Evolutionary conservation across 2,329 filamentous ascomycete genomes (phyloP), one percentile per base, ranked within the genome.

Genomic region (Aureobasidium sp.): DNA sequence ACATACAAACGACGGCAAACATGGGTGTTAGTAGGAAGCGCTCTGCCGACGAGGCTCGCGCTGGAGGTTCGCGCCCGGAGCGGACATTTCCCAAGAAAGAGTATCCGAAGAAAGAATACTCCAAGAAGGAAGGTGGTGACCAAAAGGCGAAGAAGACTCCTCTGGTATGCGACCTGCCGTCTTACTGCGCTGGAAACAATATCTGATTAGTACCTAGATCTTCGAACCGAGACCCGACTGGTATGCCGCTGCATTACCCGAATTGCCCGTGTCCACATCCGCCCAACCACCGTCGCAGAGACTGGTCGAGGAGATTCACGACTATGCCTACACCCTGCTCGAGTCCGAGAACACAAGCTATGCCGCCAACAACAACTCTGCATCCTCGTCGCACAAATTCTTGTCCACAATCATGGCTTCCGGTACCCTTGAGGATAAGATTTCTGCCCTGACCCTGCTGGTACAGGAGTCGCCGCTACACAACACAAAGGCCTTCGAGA

Each of bases 401-500:
- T 87, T 97, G 81, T 90, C 92, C 1, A 96, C 91, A 20, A 97
- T 99, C 73, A 97, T 97, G 90, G 81, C 91, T 11, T 95, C 92
- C 1, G 94, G 94, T 80, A 99, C 95, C 11, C 84, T 97, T 68
- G 95, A 91, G 62, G 94, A 99, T 74, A 97, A 97, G 74, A 88
- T 97, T 47, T 99, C 94, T 2, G 95, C 94, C 3, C 80, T 99
- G 70, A 99, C 94, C 5, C 81, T 99, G 68, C 89, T 94, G 62
- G 87, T 97, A 14, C 95, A 99, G 77, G 94, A 99, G 75, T 97
- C 95, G 9, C 94, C 94, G 20, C 78, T 97, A 57, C 94, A 99
- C 75, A 97, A 92, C 65, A 87, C 86, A 66, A 93, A 94, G 71
- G 89, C 92, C 0, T 86, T 97, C 65, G 93, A 97, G 68, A 90